phyloP scores from a whole-genome alignment of 2,329 filamentous ascomycete genomes.

The Trichophyton rubrum region DNA sequence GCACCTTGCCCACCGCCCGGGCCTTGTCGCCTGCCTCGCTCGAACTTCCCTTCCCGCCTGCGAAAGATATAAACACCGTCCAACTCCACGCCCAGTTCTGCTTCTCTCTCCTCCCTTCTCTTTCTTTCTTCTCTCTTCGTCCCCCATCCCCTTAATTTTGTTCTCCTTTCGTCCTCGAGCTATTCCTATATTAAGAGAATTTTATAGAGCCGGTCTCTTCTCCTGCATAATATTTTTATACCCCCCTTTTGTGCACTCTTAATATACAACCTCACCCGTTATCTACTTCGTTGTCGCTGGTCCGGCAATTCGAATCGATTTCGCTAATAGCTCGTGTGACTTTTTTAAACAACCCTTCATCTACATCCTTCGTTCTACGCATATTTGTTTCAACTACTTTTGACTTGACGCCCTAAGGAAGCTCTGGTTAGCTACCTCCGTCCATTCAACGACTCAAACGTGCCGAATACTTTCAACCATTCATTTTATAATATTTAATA shows the following conservation, averaged over 20 bases:
- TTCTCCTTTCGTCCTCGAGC: slow-evolving; percentile 19
- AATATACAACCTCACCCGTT: slow-evolving; percentile 8
- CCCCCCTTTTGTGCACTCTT: slow-evolving; percentile 7
- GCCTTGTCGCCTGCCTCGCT: slow-evolving; percentile 12
- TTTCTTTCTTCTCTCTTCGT: not conserved
- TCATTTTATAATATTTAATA: slow-evolving; percentile 4
- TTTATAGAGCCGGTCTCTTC: slow-evolving; percentile 2
- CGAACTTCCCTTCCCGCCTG: slow-evolving; percentile 9
- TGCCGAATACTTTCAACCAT: not conserved
- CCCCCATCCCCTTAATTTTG: not conserved
- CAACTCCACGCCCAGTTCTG: not conserved
- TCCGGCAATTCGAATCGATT: slow-evolving; percentile 10
- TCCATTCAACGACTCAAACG: not conserved
- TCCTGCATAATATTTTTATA: slow-evolving; percentile 4
- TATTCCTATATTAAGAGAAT: slow-evolving; percentile 20
- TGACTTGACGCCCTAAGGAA: slow-evolving; percentile 6
- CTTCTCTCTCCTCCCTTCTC: slow-evolving; percentile 2
- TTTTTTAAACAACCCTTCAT: slow-evolving; percentile 3
- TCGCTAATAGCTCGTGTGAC: slow-evolving; percentile 14
- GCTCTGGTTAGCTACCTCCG: slow-evolving; percentile 6
- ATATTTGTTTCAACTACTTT: not conserved
- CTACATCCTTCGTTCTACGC: not conserved
- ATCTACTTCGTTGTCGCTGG: slow-evolving; percentile 12
- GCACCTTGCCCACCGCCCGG: not conserved
- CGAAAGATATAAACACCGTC: slow-evolving; percentile 7